Evolutionary conservation across 305 asterid genomes (phyloP), one percentile per base, ranked within the genome.

Genomic region (Fraxinus latifolia): DNA sequence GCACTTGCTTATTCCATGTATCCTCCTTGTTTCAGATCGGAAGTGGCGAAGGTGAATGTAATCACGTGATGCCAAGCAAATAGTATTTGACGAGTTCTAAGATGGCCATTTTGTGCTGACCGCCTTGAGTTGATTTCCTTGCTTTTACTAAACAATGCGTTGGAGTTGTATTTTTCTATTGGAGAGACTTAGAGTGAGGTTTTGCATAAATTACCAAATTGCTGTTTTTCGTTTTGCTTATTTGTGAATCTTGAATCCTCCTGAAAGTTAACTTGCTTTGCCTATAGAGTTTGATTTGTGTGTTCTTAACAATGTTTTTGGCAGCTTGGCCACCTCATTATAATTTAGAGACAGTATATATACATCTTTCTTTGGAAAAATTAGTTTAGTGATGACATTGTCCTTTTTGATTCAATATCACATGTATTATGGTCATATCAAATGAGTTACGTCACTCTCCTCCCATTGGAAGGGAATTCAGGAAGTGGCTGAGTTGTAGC

Each of bases 1-100:
- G 37, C 62, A 23, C 19, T 42, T 79, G 32, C 82, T 84, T 78
- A 50, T 70, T 27, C 25, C 31, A 47, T 58, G 78, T 27, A 42
- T 79, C 44, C 65, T 50, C 7, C 32, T 82, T 82, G 58, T 87
- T 87, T 77, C 92, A 94, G 98, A 93, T 81, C 90, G 91, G 87
- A 94, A 90, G 82, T 94, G 98, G 98, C 84, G 89, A 86, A 88
- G 97, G 86, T 94, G 83, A 93, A 68, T 62, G 73, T 31, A 65
- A 80, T 74, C 78, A 77, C 36, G 36, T 32, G 84, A 74, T 68
- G 67, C 73, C 65, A 23, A 76, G 86, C 80, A 77, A 81, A 72
- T 78, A 75, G 32, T 80, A 79, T 82, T 83, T 77, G 85, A 81
- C 79, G 7, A 34, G 32, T 80, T 58, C 75, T 73, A 14, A 65